Evolutionary conservation across 2,329 filamentous ascomycete species (phyloP).

Genomic region (Sordariomycetes sp.): DNA sequence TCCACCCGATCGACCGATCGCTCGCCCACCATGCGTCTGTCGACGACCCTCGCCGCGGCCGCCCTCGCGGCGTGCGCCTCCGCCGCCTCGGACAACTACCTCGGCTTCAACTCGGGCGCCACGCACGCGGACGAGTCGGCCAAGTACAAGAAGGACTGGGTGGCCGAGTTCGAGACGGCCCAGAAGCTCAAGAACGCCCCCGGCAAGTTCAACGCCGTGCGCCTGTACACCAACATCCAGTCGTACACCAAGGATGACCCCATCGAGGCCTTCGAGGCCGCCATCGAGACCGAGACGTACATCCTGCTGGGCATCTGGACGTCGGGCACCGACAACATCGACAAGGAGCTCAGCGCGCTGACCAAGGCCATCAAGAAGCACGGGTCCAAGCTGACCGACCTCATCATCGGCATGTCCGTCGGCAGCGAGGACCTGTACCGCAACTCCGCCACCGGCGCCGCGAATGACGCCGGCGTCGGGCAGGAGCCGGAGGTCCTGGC

Average conservation of each 20-base stretch:
- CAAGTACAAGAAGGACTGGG: conserved; percentile 55
- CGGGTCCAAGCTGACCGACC: conserved; percentile 50
- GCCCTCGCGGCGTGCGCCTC: conserved; percentile 5
- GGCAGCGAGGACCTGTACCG: conserved; percentile 84
- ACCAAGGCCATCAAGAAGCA: conserved; percentile 58
- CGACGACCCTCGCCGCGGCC: conserved; percentile 6
- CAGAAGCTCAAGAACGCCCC: conserved; percentile 51
- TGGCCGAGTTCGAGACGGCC: conserved; percentile 58
- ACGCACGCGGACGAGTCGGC: conserved; percentile 47
- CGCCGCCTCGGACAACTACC: conserved; percentile 26
- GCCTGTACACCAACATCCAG: conserved; percentile 63
- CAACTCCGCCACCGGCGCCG: conserved; percentile 58
- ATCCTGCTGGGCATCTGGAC: conserved; percentile 80
- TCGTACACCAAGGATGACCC: conserved; percentile 43
- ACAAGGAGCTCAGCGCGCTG: conserved; percentile 66
- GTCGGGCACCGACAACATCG: conserved; percentile 52
- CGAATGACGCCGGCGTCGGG: conserved; percentile 52
- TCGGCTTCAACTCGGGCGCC: conserved; percentile 67
- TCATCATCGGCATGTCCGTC: conserved; percentile 74
- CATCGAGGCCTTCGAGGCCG: conserved; percentile 69
- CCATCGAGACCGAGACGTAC: conserved; percentile 67
- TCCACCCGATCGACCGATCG: background rate
- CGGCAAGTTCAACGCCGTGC: conserved; percentile 54
- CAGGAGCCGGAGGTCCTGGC: conserved; percentile 50
- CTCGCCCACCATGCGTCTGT: conserved; percentile 8